Conservation (phyloP, 192 early-diverging fungal genomes). For the Coemansia interrupta region DNA sequence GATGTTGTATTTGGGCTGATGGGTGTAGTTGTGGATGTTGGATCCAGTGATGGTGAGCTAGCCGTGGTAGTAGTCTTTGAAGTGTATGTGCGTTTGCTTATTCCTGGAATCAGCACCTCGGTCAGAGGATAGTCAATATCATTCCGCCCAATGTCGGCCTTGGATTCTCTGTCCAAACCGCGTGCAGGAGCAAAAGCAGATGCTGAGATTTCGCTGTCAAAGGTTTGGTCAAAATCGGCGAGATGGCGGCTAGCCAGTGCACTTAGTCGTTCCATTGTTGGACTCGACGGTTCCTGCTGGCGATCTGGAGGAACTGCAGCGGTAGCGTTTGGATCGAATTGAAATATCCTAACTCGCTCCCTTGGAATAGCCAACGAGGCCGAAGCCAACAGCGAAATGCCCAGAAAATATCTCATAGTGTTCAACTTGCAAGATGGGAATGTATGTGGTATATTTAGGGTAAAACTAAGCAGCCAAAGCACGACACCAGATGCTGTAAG, state of each 20-base stretch:
- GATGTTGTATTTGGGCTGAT: too few relatives aligned
- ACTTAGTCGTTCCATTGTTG: not conserved
- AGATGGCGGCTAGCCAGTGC: not conserved
- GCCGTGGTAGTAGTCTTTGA: not conserved
- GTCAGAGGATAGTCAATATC: constrained; percentile 5
- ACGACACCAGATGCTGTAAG: too few relatives aligned
- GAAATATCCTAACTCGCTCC: constrained; percentile 2
- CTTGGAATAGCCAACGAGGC: constrained; percentile 3
- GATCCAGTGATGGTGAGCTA: not conserved
- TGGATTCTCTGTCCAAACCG: not conserved
- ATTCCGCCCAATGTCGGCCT: not conserved
- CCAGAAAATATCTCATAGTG: not conserved
- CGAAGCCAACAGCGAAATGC: constrained; percentile 2
- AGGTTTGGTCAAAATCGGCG: not conserved
- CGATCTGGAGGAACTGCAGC: not conserved
- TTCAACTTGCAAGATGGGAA: not conserved
- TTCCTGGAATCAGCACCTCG: not conserved
- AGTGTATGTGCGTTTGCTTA: not conserved
- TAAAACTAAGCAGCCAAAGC: too few relatives aligned
- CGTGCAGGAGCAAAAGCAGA: too few relatives aligned
- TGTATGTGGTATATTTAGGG: too few relatives aligned
- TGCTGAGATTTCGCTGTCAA: not conserved
- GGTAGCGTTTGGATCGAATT: too few relatives aligned
- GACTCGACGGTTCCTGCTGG: not conserved
- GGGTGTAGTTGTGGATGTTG: too few relatives aligned